These are phyloP conservation scores for Millerago galiae DNA, from an alignment of 805 yeast species.

Conservation along the genomic window DNA sequence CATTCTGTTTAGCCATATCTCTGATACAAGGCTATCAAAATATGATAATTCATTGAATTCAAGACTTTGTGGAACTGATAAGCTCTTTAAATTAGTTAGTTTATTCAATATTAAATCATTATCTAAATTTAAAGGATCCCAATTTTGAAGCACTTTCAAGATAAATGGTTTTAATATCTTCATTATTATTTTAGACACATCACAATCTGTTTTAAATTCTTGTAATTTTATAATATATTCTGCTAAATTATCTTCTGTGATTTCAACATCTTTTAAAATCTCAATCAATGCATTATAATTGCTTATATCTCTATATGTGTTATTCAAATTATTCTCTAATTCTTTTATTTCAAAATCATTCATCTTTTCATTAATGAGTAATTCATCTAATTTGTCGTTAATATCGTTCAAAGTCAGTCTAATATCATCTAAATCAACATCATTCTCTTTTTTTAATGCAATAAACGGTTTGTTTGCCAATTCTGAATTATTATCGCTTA, in stretches of 20 bases:
- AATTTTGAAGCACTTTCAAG: conserved; percentile 9
- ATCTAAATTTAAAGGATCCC: conserved; percentile 34
- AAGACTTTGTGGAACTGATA: conserved; percentile 7
- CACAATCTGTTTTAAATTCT: background rate
- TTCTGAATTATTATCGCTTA: conserved; percentile 19
- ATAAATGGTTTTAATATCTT: conserved; percentile 20
- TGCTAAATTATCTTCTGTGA: background rate
- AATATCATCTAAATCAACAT: conserved; percentile 8
- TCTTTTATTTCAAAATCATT: conserved; percentile 9
- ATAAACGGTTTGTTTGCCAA: conserved; percentile 31
- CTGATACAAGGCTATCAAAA: conserved; percentile 31
- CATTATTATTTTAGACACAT: conserved; percentile 13
- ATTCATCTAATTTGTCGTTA: conserved; percentile 12
- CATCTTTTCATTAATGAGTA: conserved; percentile 10
- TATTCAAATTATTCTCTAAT: background rate
- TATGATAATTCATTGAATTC: conserved; percentile 13
- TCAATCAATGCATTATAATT: background rate
- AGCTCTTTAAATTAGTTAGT: conserved; percentile 24
- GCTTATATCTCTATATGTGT: background rate
- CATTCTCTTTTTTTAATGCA: conserved; percentile 32
- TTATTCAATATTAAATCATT: conserved; percentile 24
- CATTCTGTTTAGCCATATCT: conserved; percentile 31
- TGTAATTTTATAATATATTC: background rate
- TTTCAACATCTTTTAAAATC: background rate
- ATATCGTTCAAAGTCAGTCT: conserved; percentile 11